These are phyloP conservation scores for Tulasnella sp. DNA, from an alignment of 768 basidiomycete species.

Conservation along the genomic window DNA sequence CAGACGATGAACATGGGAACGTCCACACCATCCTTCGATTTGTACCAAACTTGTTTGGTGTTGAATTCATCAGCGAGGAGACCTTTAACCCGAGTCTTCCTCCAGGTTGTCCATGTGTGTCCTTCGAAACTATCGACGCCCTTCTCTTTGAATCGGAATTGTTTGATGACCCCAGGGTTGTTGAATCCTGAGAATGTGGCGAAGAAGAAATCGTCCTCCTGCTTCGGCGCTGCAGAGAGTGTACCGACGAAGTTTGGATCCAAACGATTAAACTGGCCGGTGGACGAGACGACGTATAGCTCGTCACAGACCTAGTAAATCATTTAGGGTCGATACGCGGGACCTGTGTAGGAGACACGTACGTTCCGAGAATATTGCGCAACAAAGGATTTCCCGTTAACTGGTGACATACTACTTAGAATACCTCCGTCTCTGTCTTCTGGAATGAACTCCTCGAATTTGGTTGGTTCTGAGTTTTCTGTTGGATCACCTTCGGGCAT, in stretches of 20 bases:
- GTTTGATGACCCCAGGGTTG: conserved; percentile 66
- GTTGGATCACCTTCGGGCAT: too few species aligned
- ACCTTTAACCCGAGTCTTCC: conserved; percentile 61
- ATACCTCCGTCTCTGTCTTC: too few species aligned
- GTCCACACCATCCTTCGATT: conserved; percentile 75
- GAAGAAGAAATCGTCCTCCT: conserved; percentile 65
- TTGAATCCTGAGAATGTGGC: conserved; percentile 68
- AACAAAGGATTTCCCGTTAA: too few species aligned
- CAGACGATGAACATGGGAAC: conserved; percentile 86
- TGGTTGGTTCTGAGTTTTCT: too few species aligned
- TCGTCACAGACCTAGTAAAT: too few species aligned
- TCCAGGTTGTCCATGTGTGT: conserved; percentile 57
- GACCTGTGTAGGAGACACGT: too few species aligned
- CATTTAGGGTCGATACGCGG: too few species aligned
- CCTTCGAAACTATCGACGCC: conserved; percentile 49
- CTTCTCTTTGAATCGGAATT: conserved; percentile 57
- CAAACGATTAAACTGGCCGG: too few species aligned
- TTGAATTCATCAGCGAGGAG: conserved; percentile 70
- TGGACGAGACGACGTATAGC: too few species aligned
- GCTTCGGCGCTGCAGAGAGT: conserved; percentile 52
- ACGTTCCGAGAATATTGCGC: too few species aligned
- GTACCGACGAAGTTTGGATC: conserved; percentile 39
- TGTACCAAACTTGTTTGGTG: conserved; percentile 76
- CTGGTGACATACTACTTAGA: too few species aligned
- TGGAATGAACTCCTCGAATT: too few species aligned